Evolutionary conservation across 495 filamentous ascomycete genomes (phyloP).

Genomic region (Neurospora sublineolata): DNA sequence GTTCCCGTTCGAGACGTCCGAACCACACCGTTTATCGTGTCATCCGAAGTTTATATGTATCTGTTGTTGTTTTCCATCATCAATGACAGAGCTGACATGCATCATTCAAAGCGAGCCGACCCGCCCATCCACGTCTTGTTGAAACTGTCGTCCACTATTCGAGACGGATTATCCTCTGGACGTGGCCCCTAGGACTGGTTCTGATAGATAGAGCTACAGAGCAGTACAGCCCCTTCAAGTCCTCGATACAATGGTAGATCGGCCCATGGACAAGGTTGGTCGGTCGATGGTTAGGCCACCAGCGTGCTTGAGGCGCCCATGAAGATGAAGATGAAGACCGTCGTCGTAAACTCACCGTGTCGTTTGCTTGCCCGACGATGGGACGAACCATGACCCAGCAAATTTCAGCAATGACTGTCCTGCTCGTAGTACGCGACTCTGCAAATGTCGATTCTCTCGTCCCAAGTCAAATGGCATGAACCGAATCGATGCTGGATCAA

Average conservation of each 20-base stretch:
- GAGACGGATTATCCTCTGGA: not conserved
- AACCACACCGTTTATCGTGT: not conserved
- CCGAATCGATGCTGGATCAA: not conserved
- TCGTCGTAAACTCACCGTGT: not conserved
- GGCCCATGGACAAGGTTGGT: not conserved
- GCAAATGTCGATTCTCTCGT: not conserved
- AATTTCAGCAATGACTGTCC: not conserved
- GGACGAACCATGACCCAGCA: not conserved
- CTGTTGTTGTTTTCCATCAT: not conserved
- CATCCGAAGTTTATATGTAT: not conserved
- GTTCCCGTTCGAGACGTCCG: not conserved
- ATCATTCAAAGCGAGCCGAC: not conserved
- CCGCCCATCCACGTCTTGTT: not conserved
- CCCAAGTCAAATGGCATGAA: not conserved
- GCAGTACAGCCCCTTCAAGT: not conserved
- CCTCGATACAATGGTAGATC: not conserved
- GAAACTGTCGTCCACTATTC: not conserved
- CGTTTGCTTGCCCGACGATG: not conserved
- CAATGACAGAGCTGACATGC: not conserved
- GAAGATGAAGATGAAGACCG: not conserved
- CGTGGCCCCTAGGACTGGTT: not conserved
- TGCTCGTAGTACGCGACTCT: not conserved
- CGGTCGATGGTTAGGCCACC: not conserved
- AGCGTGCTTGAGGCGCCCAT: not conserved
- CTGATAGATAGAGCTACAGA: not conserved